A percentile compares a stretch with the other conserved stretches of the same genome.
phyloP scores from a whole-genome alignment of 805 yeast species.

The Lipomyces chichibuensis region DNA sequence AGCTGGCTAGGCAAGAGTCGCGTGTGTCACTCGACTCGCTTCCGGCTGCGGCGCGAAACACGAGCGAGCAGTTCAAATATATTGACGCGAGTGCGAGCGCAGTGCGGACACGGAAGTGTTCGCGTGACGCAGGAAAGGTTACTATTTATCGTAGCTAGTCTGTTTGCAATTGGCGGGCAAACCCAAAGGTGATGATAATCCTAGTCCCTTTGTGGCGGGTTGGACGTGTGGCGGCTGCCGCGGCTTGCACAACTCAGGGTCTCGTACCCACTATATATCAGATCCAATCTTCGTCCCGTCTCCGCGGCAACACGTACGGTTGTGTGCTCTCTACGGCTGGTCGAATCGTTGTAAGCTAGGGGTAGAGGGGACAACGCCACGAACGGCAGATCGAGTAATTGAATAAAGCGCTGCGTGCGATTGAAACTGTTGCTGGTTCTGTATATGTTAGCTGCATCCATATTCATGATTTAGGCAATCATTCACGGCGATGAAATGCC shows the following conservation, averaged over 20 bases:
- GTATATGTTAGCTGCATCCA: too few species aligned
- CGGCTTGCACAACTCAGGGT: background rate
- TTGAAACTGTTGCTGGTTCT: too few species aligned
- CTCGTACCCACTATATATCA: background rate
- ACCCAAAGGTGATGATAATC: background rate
- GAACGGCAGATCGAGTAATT: background rate
- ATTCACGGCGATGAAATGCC: too few species aligned
- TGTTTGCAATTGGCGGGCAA: background rate
- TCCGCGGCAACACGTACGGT: too few species aligned
- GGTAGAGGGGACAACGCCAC: too few species aligned
- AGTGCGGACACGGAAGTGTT: background rate
- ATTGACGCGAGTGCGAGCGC: background rate
- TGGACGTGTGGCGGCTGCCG: too few species aligned
- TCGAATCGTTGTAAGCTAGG: too few species aligned
- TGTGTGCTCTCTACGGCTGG: too few species aligned
- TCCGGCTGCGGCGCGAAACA: background rate
- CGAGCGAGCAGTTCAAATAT: background rate
- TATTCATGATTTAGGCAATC: too few species aligned
- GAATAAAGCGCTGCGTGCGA: background rate
- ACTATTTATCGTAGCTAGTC: background rate
- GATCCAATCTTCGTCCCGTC: background rate
- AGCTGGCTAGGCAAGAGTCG: background rate
- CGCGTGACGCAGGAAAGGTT: background rate
- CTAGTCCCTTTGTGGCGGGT: background rate
- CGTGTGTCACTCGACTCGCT: background rate